Conservation (phyloP, 2,329 filamentous ascomycete species). For the Pseudogymnoascus sp. region DNA sequence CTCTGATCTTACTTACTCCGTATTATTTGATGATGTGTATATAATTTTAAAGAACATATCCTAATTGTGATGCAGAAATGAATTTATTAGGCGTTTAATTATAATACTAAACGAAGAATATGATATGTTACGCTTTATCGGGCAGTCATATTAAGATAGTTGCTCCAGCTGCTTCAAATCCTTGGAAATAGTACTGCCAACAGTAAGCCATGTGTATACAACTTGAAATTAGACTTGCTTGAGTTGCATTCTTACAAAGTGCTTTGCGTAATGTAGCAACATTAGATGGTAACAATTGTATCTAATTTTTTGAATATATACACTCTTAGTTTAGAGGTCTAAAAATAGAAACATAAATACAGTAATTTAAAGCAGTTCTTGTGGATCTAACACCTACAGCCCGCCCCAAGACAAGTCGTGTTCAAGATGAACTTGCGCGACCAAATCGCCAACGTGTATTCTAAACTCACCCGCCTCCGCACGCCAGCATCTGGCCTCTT, state of each 20-base stretch:
- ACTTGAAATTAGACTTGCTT: background rate
- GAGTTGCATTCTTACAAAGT: no score
- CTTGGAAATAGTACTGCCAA: background rate
- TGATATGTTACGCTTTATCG: background rate
- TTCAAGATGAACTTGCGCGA: background rate
- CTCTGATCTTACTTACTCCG: background rate
- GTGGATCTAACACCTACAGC: background rate
- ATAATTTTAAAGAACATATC: background rate
- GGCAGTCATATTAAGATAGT: background rate
- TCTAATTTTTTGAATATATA: background rate
- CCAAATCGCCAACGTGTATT: background rate
- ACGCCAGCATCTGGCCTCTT: slow-evolving; percentile 1
- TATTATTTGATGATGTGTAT: background rate
- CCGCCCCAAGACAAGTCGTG: background rate
- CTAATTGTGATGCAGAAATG: background rate
- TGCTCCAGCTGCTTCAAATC: background rate
- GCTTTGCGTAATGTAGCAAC: background rate
- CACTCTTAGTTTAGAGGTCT: background rate
- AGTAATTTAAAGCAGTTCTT: background rate
- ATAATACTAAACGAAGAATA: background rate
- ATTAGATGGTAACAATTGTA: background rate
- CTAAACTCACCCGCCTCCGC: slow-evolving; percentile 9
- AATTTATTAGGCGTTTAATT: background rate
- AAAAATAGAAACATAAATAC: background rate
- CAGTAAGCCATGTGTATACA: background rate